Conservation (phyloP, 2,329 filamentous ascomycete genomes). For the Exutisphaerella laricina region DNA sequence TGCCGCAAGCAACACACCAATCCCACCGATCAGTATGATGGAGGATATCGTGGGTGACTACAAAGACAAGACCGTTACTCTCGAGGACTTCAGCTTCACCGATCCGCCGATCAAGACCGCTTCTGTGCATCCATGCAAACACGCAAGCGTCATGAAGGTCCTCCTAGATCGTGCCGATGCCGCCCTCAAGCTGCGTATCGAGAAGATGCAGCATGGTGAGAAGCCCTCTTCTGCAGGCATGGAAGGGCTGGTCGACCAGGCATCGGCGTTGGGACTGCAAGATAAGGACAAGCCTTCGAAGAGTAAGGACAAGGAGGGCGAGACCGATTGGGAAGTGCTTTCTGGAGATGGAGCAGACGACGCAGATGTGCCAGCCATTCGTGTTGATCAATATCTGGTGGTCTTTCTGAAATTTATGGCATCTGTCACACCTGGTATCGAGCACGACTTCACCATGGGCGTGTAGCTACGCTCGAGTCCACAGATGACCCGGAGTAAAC, state of each 20-base stretch:
- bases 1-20: conserved; percentile 54
- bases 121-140: conserved; percentile 93
- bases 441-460: conserved; percentile 97
- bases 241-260: conserved; percentile 80
- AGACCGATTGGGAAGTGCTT: conserved; percentile 59
- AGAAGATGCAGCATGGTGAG: conserved; percentile 62
- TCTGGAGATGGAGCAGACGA: conserved; percentile 49
- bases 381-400: conserved; percentile 83
- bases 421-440: conserved; percentile 86
- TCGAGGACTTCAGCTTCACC: conserved; percentile 96
- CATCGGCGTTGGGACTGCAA: conserved; percentile 51
- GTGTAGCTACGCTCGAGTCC: conserved; percentile 50
- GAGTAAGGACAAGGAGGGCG: conserved; percentile 43
- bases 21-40: conserved; percentile 84
- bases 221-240: conserved; percentile 57
- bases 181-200: conserved; percentile 78
- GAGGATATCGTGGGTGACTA: conserved; percentile 95
- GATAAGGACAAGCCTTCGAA: conserved; percentile 49
- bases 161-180: conserved; percentile 92
- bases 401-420: conserved; percentile 76
- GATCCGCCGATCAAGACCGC: conserved; percentile 91
- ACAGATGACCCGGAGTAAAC: conserved; percentile 16
- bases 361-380: conserved; percentile 72
- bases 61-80: conserved; percentile 96
- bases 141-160: conserved; percentile 96